These are phyloP conservation scores for Bruguiera hainesii DNA, from an alignment of 441 rosid genomes.

Conservation along the genomic window DNA sequence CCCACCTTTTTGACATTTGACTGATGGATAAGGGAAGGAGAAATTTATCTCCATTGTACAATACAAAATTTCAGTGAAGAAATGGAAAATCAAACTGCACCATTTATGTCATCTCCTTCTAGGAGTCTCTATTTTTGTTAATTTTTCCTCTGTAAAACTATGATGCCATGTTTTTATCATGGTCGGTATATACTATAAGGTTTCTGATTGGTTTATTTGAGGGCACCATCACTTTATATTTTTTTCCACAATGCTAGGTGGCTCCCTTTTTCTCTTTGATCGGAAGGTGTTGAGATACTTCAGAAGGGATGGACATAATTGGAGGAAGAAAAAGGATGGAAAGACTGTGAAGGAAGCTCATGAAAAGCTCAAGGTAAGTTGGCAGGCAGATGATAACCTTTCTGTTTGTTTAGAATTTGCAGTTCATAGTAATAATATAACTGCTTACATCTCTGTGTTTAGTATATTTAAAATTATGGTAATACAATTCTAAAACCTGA, in stretches of 20 bases:
- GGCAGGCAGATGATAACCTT: neutral
- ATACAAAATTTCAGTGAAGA: too few species aligned
- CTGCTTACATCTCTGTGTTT: neutral
- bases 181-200: neutral
- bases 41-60: too few species aligned
- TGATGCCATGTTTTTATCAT: too few species aligned
- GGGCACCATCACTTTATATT: neutral
- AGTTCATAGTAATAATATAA: neutral
- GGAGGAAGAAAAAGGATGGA: constrained; percentile 98
- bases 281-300: constrained; percentile 91
- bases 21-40: too few species aligned
- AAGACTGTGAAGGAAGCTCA: constrained; percentile 97
- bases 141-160: too few species aligned
- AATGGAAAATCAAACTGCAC: too few species aligned
- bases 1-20: too few species aligned
- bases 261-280: constrained; percentile 91
- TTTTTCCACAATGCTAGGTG: constrained; percentile 49
- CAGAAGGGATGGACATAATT: constrained; percentile 93
- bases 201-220: neutral
- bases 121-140: too few species aligned
- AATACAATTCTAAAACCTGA: constrained; percentile 4
- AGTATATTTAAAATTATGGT: neutral
- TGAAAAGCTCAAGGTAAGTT: constrained; percentile 87
- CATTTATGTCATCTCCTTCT: too few species aligned
- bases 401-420: neutral